Conservation (phyloP, 805 yeast species). For the Yarrowia keelungensis region DNA sequence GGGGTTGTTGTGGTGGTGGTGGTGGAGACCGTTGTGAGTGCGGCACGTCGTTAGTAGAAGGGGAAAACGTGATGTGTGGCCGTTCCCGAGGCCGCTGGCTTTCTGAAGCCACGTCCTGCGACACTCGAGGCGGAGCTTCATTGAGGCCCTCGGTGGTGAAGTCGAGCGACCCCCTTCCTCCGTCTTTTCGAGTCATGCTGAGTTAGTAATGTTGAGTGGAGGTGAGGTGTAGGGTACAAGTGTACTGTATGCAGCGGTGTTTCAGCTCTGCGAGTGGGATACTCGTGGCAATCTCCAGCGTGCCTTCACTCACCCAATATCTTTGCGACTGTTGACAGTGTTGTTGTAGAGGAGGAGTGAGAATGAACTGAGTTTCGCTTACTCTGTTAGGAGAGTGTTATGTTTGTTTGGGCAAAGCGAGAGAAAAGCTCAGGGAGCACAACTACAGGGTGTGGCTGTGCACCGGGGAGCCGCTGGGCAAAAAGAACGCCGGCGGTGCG, state of each 20-base stretch:
- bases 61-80: conserved; percentile 29
- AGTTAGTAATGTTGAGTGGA: background rate
- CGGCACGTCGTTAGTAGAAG: conserved; percentile 37
- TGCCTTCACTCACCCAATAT: conserved; percentile 1
- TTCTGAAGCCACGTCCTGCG: conserved; percentile 10
- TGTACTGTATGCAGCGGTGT: background rate
- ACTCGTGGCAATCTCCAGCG: background rate
- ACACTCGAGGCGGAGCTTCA: conserved; percentile 27
- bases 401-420: conserved; percentile 28
- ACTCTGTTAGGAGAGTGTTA: conserved; percentile 9
- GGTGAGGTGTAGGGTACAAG: background rate
- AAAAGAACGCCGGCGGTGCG: background rate
- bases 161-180: conserved; percentile 37
- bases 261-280: background rate
- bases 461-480: background rate
- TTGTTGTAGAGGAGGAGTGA: conserved; percentile 10
- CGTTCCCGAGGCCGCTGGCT: conserved; percentile 4
- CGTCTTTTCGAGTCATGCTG: conserved; percentile 39
- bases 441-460: conserved; percentile 4
- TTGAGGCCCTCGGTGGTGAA: conserved; percentile 31
- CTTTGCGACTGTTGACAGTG: conserved; percentile 7
- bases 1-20: conserved; percentile 10
- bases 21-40: conserved; percentile 24
- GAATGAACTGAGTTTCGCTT: conserved; percentile 34
- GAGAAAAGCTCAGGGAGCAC: conserved; percentile 20